Percentiles rank a stretch among this genome's conserved stretches.
phyloP scores from a whole-genome alignment of 2,329 filamentous ascomycete genomes.

The Botryotinia convoluta region DNA sequence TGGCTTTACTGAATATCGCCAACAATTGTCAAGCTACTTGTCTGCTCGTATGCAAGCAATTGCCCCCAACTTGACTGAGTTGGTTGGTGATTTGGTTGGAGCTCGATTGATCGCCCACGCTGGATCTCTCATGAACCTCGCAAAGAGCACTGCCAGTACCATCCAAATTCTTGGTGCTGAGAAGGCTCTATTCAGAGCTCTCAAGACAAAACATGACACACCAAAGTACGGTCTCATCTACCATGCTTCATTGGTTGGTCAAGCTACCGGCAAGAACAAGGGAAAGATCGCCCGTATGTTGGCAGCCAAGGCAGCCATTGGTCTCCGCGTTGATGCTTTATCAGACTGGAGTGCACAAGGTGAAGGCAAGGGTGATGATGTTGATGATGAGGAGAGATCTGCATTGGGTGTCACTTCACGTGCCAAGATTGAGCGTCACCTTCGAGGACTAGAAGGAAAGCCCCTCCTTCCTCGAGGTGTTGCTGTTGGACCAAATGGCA shows the following conservation, averaged over 20 bases:
- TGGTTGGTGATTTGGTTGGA: slow-evolving; percentile 91
- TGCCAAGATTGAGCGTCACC: slow-evolving; percentile 70
- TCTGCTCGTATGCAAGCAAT: slow-evolving; percentile 94
- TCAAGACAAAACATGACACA: slow-evolving; percentile 99
- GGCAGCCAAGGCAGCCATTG: slow-evolving; percentile 87
- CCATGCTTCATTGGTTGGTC: slow-evolving; percentile 89
- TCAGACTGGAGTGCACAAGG: slow-evolving; percentile 71
- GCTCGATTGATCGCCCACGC: slow-evolving; percentile 93
- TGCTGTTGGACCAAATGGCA: slow-evolving; percentile 71
- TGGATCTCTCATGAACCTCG: slow-evolving; percentile 89
- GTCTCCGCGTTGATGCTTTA: slow-evolving; percentile 88
- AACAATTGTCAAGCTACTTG: slow-evolving; percentile 84
- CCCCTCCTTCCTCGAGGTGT: slow-evolving; percentile 75
- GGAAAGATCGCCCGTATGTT: slow-evolving; percentile 98
- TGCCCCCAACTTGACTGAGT: slow-evolving; percentile 88
- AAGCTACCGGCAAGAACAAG: slow-evolving; percentile 98
- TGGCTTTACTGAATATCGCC: slow-evolving; percentile 84
- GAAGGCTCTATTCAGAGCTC: slow-evolving; percentile 95
- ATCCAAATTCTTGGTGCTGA: slow-evolving; percentile 98
- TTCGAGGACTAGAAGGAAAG: slow-evolving; percentile 84
- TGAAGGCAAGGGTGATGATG: slow-evolving; percentile 58
- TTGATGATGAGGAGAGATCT: slow-evolving; percentile 85
- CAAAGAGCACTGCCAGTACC: slow-evolving; percentile 91
- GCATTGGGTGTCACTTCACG: slow-evolving; percentile 72
- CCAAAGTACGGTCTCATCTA: slow-evolving; percentile 97